phyloP scores from a whole-genome alignment of 73 alveolate species.

The Stentor roeselii region DNA sequence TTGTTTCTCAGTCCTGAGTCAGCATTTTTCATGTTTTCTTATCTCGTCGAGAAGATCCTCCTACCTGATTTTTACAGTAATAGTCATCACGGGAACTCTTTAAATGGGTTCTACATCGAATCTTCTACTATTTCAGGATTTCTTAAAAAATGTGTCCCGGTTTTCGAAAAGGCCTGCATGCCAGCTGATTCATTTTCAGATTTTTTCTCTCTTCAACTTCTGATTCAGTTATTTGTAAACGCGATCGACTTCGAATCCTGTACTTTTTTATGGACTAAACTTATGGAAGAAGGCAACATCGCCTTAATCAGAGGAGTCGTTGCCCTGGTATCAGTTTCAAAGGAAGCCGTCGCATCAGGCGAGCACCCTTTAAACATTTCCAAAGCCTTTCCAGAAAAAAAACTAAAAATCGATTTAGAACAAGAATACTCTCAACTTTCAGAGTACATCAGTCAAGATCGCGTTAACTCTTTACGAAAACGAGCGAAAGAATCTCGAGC shows the following conservation, averaged over 20 bases:
- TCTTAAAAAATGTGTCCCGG: background rate
- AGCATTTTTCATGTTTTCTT: background rate
- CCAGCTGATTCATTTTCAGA: background rate
- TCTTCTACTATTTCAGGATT: background rate
- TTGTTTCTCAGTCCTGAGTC: background rate
- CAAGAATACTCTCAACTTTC: background rate
- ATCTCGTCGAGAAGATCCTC: conserved; percentile 5
- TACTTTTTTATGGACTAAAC: conserved; percentile 6
- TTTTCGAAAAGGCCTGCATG: background rate
- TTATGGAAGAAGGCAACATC: background rate
- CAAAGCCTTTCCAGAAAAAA: background rate
- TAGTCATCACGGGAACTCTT: conserved; percentile 3
- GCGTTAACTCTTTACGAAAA: background rate
- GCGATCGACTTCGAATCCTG: background rate
- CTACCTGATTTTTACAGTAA: conserved; percentile 5
- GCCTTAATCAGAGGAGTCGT: background rate
- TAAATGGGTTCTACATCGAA: conserved; percentile 21
- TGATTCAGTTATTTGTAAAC: conserved; percentile 1
- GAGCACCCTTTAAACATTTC: conserved; percentile 8
- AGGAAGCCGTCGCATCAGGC: background rate
- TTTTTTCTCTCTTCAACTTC: conserved; percentile 6
- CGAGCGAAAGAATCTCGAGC: conserved; percentile 13
- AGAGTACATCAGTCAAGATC: background rate
- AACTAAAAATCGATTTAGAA: background rate
- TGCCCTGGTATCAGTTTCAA: background rate